Evolutionary conservation across 164 flowering plant species (phyloP).

Genomic region (Macadamia integrifolia): DNA sequence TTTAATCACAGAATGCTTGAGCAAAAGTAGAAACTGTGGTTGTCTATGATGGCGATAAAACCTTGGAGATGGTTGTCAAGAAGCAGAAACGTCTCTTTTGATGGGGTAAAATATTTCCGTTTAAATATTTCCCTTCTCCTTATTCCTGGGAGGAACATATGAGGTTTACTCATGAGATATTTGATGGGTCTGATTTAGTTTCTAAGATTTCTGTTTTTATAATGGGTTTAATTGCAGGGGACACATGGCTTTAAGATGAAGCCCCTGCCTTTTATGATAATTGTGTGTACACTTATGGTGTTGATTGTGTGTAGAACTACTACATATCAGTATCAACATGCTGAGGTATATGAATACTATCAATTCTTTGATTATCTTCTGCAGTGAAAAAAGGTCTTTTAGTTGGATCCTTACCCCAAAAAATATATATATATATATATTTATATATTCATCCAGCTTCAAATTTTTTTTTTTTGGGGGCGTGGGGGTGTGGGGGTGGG

Average conservation of each 20-base stretch:
- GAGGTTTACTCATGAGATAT: not conserved
- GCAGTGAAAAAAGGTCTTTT: not conserved
- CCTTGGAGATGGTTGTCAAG: constrained; percentile 45
- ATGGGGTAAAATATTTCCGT: constrained; percentile 37
- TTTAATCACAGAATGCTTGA: constrained; percentile 36
- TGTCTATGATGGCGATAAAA: constrained; percentile 51
- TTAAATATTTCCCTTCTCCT: not conserved
- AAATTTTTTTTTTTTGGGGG: not conserved
- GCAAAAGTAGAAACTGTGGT: constrained; percentile 17
- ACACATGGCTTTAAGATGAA: constrained; percentile 53
- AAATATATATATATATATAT: no score
- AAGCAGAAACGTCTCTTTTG: constrained; percentile 31
- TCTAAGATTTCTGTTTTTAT: not conserved
- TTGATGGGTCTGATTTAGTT: not conserved
- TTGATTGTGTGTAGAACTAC: constrained; percentile 72
- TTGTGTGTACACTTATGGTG: constrained; percentile 59
- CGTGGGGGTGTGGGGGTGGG: no score
- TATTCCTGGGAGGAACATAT: not conserved
- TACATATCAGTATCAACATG: constrained; percentile 56
- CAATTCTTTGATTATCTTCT: not conserved
- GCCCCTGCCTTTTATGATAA: constrained; percentile 52
- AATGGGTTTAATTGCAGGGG: constrained; percentile 38
- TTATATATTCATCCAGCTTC: not conserved
- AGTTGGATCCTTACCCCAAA: not conserved
- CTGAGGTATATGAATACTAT: constrained; percentile 42